These are phyloP conservation scores for Aspergillus candidus DNA, from an alignment of 2,329 filamentous ascomycete genomes.

Conservation along the genomic window DNA sequence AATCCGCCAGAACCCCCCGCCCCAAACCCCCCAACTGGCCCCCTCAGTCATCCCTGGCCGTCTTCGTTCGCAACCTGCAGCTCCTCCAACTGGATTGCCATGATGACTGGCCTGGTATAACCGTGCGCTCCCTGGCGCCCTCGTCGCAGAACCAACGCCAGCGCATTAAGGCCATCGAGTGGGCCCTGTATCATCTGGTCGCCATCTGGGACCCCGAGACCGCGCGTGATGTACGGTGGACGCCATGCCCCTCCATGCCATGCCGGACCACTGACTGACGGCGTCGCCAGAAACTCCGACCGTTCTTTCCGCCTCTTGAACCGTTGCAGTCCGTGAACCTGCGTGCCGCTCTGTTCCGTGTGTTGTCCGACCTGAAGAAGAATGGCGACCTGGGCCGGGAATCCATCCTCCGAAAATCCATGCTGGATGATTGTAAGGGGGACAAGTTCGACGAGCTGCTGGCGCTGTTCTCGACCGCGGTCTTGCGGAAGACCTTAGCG, in stretches of 20 bases:
- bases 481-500: conserved; percentile 63
- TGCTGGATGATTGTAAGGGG: conserved; percentile 93
- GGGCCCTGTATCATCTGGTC: conserved; percentile 85
- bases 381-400: conserved; percentile 75
- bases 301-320: conserved; percentile 85
- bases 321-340: conserved; percentile 87
- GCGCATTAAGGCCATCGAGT: conserved; percentile 77
- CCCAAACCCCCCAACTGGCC: conserved; percentile 32
- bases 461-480: conserved; percentile 73
- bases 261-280: conserved; percentile 4
- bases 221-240: conserved; percentile 57
- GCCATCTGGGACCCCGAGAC: conserved; percentile 73
- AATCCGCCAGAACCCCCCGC: conserved; percentile 25
- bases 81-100: conserved; percentile 72
- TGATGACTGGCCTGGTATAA: conserved; percentile 75
- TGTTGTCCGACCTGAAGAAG: conserved; percentile 81
- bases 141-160: conserved; percentile 70
- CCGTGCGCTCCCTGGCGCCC: conserved; percentile 63
- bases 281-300: conserved; percentile 66
- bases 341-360: conserved; percentile 73
- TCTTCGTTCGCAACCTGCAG: conserved; percentile 78
- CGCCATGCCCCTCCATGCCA: neutral
- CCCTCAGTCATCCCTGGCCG: conserved; percentile 49
- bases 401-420: conserved; percentile 77
- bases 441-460: conserved; percentile 84